phyloP scores from a whole-genome alignment of 225 moss, liverwort and hornwort genomes.

The Physcomitrellopsis africana region DNA sequence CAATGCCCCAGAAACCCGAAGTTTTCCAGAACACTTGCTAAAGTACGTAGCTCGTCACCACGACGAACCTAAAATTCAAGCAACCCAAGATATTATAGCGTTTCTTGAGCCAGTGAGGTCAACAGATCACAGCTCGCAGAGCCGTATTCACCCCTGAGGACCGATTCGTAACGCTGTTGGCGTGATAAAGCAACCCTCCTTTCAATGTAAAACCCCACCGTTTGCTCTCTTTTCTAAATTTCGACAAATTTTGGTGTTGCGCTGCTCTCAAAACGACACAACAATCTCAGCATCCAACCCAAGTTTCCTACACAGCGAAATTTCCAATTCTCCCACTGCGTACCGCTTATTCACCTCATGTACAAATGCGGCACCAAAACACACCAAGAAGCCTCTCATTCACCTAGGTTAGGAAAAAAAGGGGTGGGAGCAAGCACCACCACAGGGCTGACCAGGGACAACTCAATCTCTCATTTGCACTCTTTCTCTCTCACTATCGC shows the following conservation, averaged over 20 bases:
- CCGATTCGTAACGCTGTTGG: no score
- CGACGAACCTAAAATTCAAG: neutral
- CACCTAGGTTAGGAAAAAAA: no score
- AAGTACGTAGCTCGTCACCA: neutral
- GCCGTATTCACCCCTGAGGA: no score
- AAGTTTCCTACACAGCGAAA: neutral
- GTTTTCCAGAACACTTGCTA: neutral
- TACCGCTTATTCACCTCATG: no score
- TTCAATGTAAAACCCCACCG: no score
- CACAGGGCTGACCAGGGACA: no score
- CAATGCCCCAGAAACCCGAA: neutral
- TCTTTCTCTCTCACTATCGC: no score
- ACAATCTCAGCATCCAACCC: neutral
- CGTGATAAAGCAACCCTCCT: no score
- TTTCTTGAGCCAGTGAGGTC: neutral
- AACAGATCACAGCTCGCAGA: neutral
- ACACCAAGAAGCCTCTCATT: no score
- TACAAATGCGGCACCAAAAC: no score
- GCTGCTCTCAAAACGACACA: constrained; percentile 16
- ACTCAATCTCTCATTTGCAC: no score
- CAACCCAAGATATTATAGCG: neutral
- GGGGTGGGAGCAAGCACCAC: no score
- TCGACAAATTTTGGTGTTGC: constrained; percentile 25
- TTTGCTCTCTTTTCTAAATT: neutral
- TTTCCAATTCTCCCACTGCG: neutral